Base-by-base conservation (phyloP, 1,284 basidiomycete genomes). In the Ganoderma resinaceum region DNA sequence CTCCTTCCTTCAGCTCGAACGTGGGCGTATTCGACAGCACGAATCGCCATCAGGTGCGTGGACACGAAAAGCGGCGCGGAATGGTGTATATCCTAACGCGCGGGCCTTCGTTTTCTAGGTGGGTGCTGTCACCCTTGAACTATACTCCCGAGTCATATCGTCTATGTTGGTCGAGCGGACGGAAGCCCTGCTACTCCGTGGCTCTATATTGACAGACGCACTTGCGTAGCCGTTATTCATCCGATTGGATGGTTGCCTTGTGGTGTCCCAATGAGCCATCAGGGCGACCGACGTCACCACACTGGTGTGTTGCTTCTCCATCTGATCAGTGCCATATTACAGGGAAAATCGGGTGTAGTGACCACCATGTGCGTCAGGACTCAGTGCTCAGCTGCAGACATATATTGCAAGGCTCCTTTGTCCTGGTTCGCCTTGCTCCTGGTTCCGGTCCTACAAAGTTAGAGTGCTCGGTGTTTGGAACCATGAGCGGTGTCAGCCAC, bases 91-190 rank as follows among this genome's bases (percentile, higher is more conserved):
- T 26, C 46, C 46, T 52, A 52, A 26, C 46, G 12, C 46, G 23
- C 46, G 46, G 12, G 23, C 11, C 12, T 52, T 26, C 46, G 23
- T 23, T 52, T 52, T 23, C 46, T 52, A 23, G 46, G 23, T 26
- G 46, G 46, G 23, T 52, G 46, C 46, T 52, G 46, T 52, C 23
- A 52, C 23, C 23, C 46, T 52, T 52, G 46, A 52, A 52, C 46
- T 23, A 23, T 52, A 52, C 29, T 23, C 29, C 29, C 23, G 23
- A 52, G 46, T 49, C n/a, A 49, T 49, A 8, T 12, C 9, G 12
- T 23, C 16, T n/a, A 16, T 12, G 16, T 52, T 52, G 11, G 11
- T 12, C 12, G 11, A 52, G 23, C 11, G 23, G 23, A 42, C 1
- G 40, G 37, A 42, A 42, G 0, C 40, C 12, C 23, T 26, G 23